A percentile compares a stretch with the other conserved stretches of the same genome.
Evolutionary conservation across 805 yeast genomes (phyloP).

Genomic region (Wickerhamiella brachini): DNA sequence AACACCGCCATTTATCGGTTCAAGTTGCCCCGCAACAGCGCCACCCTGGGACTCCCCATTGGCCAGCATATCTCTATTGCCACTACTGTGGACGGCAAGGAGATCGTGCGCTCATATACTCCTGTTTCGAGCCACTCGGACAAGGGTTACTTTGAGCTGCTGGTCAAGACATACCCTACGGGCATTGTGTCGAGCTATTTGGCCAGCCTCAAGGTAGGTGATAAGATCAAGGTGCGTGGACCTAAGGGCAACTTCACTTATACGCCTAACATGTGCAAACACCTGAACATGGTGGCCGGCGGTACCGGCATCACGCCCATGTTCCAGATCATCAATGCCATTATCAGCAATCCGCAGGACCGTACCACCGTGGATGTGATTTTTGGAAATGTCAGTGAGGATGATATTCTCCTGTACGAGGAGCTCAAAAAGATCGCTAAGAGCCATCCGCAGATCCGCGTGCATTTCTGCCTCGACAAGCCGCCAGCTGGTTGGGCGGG

Average conservation of each 20-base stretch:
- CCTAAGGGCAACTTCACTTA: slow-evolving; percentile 85
- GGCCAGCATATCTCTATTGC: slow-evolving; percentile 86
- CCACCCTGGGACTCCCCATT: slow-evolving; percentile 74
- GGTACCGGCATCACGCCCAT: slow-evolving; percentile 94
- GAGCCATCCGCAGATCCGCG: slow-evolving; percentile 33
- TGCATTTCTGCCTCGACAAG: slow-evolving; percentile 63
- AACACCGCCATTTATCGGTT: slow-evolving; percentile 73
- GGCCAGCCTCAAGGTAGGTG: slow-evolving; percentile 63
- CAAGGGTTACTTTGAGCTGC: slow-evolving; percentile 68
- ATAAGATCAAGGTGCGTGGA: slow-evolving; percentile 49
- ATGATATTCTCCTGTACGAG: slow-evolving; percentile 65
- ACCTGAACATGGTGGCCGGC: slow-evolving; percentile 85
- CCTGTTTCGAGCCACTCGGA: slow-evolving; percentile 64
- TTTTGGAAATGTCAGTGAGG: slow-evolving; percentile 69
- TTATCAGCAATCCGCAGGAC: slow-evolving; percentile 64
- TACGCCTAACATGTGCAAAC: slow-evolving; percentile 59
- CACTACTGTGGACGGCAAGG: slow-evolving; percentile 65
- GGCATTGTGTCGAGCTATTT: slow-evolving; percentile 75
- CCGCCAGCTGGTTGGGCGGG: slow-evolving; percentile 64
- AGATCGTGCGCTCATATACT: slow-evolving; percentile 74
- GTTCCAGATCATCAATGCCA: slow-evolving; percentile 72
- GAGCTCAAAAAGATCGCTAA: slow-evolving; percentile 60
- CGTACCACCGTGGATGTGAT: slow-evolving; percentile 58
- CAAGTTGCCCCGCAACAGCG: slow-evolving; percentile 60
- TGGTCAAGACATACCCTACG: slow-evolving; percentile 69